Conservation (phyloP, 192 early-diverging fungal species). For the Coemansia sp. region DNA sequence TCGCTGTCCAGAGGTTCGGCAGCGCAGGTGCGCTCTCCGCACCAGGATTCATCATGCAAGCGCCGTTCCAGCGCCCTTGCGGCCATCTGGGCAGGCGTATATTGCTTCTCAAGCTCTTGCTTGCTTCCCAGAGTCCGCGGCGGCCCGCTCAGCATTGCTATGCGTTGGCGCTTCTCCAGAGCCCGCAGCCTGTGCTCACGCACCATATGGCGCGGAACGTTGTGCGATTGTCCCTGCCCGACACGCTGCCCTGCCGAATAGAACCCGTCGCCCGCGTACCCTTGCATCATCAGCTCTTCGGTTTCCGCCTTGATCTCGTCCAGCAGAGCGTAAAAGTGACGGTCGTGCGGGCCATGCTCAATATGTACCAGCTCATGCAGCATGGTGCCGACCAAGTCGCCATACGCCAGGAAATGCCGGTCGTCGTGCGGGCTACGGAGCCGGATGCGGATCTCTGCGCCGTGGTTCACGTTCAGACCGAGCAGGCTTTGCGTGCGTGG, state of each 20-base stretch:
- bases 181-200: slow-evolving; percentile 18
- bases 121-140: slow-evolving; percentile 15
- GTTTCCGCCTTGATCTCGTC: slow-evolving; percentile 33
- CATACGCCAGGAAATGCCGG: slow-evolving; percentile 25
- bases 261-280: slow-evolving; percentile 47
- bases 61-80: slow-evolving; percentile 36
- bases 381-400: slow-evolving; percentile 43
- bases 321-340: slow-evolving; percentile 29
- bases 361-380: slow-evolving; percentile 52
- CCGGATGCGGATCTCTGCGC: slow-evolving; percentile 40
- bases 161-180: slow-evolving; percentile 13
- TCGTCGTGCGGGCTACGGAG: slow-evolving; percentile 23
- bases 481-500: slow-evolving; percentile 28
- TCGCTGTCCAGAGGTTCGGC: slow-evolving; percentile 12
- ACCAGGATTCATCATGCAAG: slow-evolving; percentile 38
- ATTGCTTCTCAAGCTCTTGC: background rate
- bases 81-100: slow-evolving; percentile 42
- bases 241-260: slow-evolving; percentile 23
- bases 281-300: slow-evolving; percentile 26
- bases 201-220: slow-evolving; percentile 19
- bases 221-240: slow-evolving; percentile 19
- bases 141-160: slow-evolving; percentile 13
- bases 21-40: slow-evolving; percentile 16
- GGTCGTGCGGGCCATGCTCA: slow-evolving; percentile 36
- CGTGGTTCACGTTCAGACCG: slow-evolving; percentile 42